A percentile compares a stretch with the other conserved stretches of the same genome.
Conservation (phyloP, 1,284 basidiomycete genomes). For the Taiwanofungus camphoratus region DNA sequence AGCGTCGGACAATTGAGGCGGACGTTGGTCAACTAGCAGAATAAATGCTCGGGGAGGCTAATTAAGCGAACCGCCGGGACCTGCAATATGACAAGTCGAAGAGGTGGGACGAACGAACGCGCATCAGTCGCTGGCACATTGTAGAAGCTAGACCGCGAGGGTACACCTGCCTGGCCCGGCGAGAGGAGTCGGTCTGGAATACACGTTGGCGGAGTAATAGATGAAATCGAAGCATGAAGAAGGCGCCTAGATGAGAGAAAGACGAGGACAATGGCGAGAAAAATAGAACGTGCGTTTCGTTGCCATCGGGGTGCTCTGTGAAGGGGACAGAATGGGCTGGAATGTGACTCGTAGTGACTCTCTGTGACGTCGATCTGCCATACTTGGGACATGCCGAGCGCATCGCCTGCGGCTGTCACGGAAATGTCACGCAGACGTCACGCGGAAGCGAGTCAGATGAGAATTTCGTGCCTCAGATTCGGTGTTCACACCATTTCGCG, state of each 20-base stretch:
- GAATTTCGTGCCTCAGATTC: constrained; percentile 8
- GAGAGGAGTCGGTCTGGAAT: constrained; percentile 6
- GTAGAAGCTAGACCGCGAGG: background rate
- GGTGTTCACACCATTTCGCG: constrained; percentile 11
- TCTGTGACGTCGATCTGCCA: background rate
- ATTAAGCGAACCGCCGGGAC: no score
- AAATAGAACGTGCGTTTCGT: constrained; percentile 18
- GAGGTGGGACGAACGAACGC: no score
- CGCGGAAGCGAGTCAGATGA: constrained; percentile 8
- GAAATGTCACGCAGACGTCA: constrained; percentile 3
- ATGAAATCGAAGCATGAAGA: background rate
- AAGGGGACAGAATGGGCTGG: no score
- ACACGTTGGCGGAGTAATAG: constrained; percentile 17
- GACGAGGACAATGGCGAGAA: constrained; percentile 5
- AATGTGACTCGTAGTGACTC: constrained; percentile 5
- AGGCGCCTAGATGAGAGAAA: background rate
- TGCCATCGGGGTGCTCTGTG: background rate
- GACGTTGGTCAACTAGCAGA: no score
- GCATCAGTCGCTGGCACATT: background rate
- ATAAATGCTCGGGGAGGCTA: no score
- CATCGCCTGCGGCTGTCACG: constrained; percentile 1
- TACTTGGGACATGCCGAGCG: constrained; percentile 8
- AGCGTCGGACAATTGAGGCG: no score
- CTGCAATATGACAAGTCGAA: no score
- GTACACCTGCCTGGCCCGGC: background rate